phyloP scores from a whole-genome alignment of 78 protist species.

The Acrasis kona region DNA sequence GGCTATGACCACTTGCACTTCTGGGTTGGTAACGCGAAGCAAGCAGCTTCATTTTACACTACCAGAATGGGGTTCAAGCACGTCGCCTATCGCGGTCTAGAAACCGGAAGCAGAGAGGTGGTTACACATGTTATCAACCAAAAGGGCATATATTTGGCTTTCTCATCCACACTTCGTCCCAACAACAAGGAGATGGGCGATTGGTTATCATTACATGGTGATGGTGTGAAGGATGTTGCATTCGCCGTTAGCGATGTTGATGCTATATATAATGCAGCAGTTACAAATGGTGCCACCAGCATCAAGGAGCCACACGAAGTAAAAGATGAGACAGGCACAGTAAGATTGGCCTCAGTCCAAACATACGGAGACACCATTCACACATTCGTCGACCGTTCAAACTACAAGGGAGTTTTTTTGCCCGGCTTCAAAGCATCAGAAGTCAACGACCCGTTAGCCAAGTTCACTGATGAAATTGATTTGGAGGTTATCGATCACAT shows the following conservation, averaged over 20 bases:
- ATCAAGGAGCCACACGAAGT: slow-evolving; percentile 53
- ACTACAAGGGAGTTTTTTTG: slow-evolving; percentile 59
- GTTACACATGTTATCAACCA: slow-evolving; percentile 62
- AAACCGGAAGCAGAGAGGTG: slow-evolving; percentile 67
- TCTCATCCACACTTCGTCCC: slow-evolving; percentile 32
- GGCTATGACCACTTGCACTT: slow-evolving; percentile 53
- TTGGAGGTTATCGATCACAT: slow-evolving; percentile 4
- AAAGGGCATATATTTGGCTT: slow-evolving; percentile 16
- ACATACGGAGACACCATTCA: slow-evolving; percentile 78
- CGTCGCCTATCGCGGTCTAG: slow-evolving; percentile 72
- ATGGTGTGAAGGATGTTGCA: slow-evolving; percentile 77
- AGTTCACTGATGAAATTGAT: background rate
- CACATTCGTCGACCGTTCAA: slow-evolving; percentile 62
- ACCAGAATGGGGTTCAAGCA: slow-evolving; percentile 70
- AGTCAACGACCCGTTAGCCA: background rate
- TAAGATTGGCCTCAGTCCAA: slow-evolving; percentile 61
- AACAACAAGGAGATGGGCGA: slow-evolving; percentile 25
- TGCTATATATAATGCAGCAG: slow-evolving; percentile 44
- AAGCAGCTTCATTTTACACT: slow-evolving; percentile 65
- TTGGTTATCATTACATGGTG: slow-evolving; percentile 62
- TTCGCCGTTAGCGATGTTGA: slow-evolving; percentile 53
- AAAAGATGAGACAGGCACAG: slow-evolving; percentile 67
- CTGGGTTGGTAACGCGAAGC: slow-evolving; percentile 84
- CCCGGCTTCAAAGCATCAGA: slow-evolving; percentile 40
- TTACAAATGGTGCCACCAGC: slow-evolving; percentile 59